Evolutionary conservation across 192 early-diverging fungal species (phyloP).

Genomic region (Spizellomyces punctatus): DNA sequence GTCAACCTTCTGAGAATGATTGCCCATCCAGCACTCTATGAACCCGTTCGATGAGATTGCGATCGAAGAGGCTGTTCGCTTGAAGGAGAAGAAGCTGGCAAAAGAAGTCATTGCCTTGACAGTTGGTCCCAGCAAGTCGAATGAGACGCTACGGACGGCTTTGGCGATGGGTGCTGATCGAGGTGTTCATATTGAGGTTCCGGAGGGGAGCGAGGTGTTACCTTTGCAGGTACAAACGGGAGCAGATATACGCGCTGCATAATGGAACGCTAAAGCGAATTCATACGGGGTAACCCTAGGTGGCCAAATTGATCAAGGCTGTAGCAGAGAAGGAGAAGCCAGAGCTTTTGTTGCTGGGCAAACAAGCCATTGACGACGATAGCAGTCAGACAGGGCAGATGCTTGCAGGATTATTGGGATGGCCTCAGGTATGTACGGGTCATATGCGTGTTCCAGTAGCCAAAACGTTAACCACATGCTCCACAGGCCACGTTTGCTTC

Average conservation of each 20-base stretch:
- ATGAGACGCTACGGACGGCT: constrained; percentile 93
- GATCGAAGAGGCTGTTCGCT: constrained; percentile 91
- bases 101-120: constrained; percentile 88
- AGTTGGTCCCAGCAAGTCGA: constrained; percentile 83
- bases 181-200: constrained; percentile 89
- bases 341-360: constrained; percentile 92
- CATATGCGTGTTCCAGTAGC: neutral
- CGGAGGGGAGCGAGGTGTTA: constrained; percentile 57
- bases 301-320: constrained; percentile 93
- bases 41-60: constrained; percentile 99
- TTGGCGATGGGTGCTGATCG: constrained; percentile 98
- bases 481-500: constrained; percentile 92
- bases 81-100: constrained; percentile 83
- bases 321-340: constrained; percentile 88
- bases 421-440: constrained; percentile 75
- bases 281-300: constrained; percentile 34
- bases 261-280: neutral
- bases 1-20: neutral
- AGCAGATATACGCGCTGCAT: constrained; percentile 5
- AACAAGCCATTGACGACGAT: constrained; percentile 99
- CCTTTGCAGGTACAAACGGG: constrained; percentile 75
- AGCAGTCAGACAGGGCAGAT: constrained; percentile 97
- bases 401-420: constrained; percentile 91
- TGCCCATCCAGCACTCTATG: constrained; percentile 79
- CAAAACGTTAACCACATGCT: too few species aligned